Evolutionary conservation across 495 filamentous ascomycete genomes (phyloP).

Genomic region (Pyronema domesticum): DNA sequence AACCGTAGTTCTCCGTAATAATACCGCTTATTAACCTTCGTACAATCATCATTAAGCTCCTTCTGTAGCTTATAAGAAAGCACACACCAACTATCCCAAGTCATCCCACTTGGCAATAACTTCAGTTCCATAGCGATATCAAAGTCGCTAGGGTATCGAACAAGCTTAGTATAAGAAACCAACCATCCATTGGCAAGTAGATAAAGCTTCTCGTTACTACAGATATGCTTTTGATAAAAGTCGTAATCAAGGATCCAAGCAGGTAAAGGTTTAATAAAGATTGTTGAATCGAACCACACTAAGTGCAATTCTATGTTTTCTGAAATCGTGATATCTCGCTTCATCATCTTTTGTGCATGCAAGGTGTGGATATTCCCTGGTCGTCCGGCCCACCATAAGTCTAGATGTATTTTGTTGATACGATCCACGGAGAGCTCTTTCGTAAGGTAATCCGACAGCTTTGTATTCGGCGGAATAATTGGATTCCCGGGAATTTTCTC

Average conservation of each 20-base stretch:
- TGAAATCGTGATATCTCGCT: conserved; percentile 30
- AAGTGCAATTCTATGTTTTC: conserved; percentile 38
- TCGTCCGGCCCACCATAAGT: conserved; percentile 17
- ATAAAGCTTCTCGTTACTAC: conserved; percentile 9
- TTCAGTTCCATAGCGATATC: conserved; percentile 24
- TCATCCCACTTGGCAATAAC: conserved; percentile 20
- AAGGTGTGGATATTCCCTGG: conserved; percentile 26
- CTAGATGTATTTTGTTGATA: conserved; percentile 7
- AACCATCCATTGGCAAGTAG: conserved; percentile 29
- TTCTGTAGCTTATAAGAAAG: neutral
- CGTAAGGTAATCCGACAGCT: neutral
- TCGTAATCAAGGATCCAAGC: conserved; percentile 29
- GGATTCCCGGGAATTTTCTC: too few species aligned
- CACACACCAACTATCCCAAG: conserved; percentile 16
- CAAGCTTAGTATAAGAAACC: conserved; percentile 27
- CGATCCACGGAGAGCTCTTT: neutral
- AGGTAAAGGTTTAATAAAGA: conserved; percentile 43
- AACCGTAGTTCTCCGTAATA: conserved; percentile 30
- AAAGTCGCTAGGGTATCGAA: conserved; percentile 28
- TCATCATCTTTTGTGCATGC: conserved; percentile 28
- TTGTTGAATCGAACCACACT: conserved; percentile 34
- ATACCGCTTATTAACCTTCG: conserved; percentile 22
- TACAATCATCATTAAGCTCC: neutral
- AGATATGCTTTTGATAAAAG: conserved; percentile 32
- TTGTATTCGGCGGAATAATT: neutral